Evolutionary conservation across 208 protist species (phyloP).

Genomic region (Crithidia expoeki): DNA sequence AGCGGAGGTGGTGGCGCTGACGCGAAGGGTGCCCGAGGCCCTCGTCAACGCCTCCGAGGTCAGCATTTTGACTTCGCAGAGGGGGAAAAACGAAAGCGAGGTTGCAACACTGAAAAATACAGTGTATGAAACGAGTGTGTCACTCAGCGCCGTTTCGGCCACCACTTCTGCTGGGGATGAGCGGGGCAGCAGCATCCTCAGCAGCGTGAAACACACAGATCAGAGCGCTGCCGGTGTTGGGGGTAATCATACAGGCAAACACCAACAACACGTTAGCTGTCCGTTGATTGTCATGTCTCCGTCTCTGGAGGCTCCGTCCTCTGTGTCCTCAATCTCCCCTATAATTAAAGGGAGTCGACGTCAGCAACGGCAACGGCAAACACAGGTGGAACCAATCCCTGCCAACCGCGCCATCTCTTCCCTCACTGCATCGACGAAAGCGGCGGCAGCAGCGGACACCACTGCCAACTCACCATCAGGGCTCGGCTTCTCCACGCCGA

Average conservation of each 20-base stretch:
- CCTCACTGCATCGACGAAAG: neutral
- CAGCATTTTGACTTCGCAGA: neutral
- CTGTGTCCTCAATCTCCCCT: constrained; percentile 6
- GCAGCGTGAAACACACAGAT: neutral
- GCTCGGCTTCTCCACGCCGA: constrained; percentile 7
- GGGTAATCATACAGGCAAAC: neutral
- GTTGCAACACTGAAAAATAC: neutral
- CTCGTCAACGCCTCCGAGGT: neutral
- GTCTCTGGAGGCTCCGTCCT: constrained; percentile 18
- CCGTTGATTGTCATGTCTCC: constrained; percentile 5
- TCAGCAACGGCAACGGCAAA: neutral
- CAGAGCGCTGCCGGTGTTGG: neutral
- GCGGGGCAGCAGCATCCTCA: neutral
- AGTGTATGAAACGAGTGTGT: constrained; percentile 13
- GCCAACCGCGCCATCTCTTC: neutral
- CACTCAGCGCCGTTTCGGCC: constrained; percentile 23
- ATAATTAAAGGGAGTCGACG: neutral
- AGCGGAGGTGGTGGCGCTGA: neutral
- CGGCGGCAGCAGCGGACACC: neutral
- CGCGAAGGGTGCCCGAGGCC: neutral
- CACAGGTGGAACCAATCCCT: neutral
- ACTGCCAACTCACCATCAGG: neutral
- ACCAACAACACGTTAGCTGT: neutral
- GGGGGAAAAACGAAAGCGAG: neutral
- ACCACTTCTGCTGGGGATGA: constrained; percentile 8